phyloP scores from a whole-genome alignment of 2,329 filamentous ascomycete genomes.

The Aureobasidium subglaciale region DNA sequence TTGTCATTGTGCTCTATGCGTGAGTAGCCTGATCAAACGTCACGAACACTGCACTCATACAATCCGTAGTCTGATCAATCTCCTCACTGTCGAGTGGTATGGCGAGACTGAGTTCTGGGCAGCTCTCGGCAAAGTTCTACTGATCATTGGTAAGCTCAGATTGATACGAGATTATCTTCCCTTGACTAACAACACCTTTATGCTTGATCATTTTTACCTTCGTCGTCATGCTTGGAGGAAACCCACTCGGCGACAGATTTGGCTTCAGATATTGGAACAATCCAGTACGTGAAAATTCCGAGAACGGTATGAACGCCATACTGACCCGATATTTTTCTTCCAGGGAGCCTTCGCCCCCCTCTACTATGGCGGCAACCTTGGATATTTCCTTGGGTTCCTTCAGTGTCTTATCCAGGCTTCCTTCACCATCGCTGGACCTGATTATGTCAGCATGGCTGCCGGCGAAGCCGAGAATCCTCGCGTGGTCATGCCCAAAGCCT shows the following conservation, averaged over 20 bases:
- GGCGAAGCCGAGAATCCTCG: slow-evolving; percentile 67
- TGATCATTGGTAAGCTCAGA: slow-evolving; percentile 46
- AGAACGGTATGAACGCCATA: not conserved
- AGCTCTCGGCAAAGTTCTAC: slow-evolving; percentile 50
- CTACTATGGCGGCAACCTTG: slow-evolving; percentile 58
- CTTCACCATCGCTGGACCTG: slow-evolving; percentile 61
- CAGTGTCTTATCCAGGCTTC: slow-evolving; percentile 66
- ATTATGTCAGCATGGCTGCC: slow-evolving; percentile 59
- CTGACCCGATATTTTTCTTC: not conserved
- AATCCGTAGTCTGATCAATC: slow-evolving; percentile 49
- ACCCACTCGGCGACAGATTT: slow-evolving; percentile 62
- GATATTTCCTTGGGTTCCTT: slow-evolving; percentile 69
- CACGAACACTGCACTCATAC: not conserved
- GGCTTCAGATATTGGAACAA: slow-evolving; percentile 55
- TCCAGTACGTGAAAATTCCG: not conserved
- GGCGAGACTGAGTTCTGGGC: slow-evolving; percentile 68
- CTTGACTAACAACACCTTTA: not conserved
- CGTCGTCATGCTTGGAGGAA: slow-evolving; percentile 71
- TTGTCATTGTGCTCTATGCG: slow-evolving; percentile 52
- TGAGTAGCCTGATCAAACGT: slow-evolving; percentile 32
- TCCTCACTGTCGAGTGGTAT: slow-evolving; percentile 67
- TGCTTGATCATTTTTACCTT: slow-evolving; percentile 71
- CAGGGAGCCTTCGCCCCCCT: slow-evolving; percentile 54
- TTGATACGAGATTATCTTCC: too few species aligned
- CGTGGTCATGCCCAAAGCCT: slow-evolving; percentile 62